Conservation (phyloP, 371 early-diverging fungal genomes). For the Mortierella sp. region DNA sequence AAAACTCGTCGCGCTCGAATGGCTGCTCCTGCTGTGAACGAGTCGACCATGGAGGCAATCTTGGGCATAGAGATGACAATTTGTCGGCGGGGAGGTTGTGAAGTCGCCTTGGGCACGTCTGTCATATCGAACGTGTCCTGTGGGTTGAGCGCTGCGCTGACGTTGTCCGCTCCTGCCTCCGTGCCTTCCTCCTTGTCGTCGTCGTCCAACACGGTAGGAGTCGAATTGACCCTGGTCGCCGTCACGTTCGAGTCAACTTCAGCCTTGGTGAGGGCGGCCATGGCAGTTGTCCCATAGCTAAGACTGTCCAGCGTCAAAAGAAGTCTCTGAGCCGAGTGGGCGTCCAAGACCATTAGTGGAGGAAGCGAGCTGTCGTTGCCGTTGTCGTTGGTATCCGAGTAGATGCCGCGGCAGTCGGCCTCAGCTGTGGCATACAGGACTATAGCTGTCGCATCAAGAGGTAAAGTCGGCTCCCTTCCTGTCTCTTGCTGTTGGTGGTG, state of each 20-base stretch:
- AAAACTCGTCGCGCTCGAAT: slow-evolving; percentile 15
- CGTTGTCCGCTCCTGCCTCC: not conserved
- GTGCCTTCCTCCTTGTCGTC: not conserved
- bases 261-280: slow-evolving; percentile 15
- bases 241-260: not conserved
- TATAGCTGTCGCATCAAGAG: slow-evolving; percentile 16
- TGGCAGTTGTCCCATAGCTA: not conserved
- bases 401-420: slow-evolving; percentile 5
- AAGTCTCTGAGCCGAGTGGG: slow-evolving; percentile 12
- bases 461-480: not conserved
- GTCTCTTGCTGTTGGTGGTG: not conserved
- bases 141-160: not conserved
- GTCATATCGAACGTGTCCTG: not conserved
- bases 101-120: not conserved
- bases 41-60: slow-evolving; percentile 21
- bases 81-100: not conserved
- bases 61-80: slow-evolving; percentile 13
- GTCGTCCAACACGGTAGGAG: too few species aligned
- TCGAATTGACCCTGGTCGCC: not conserved
- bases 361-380: slow-evolving; percentile 1
- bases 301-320: slow-evolving; percentile 14
- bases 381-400: not conserved
- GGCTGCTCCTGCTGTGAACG: slow-evolving; percentile 19
- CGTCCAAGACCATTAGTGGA: slow-evolving; percentile 13
- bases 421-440: slow-evolving; percentile 25